Base-by-base conservation (phyloP, 768 basidiomycete species). In the Boletus subcaerulescens region DNA sequence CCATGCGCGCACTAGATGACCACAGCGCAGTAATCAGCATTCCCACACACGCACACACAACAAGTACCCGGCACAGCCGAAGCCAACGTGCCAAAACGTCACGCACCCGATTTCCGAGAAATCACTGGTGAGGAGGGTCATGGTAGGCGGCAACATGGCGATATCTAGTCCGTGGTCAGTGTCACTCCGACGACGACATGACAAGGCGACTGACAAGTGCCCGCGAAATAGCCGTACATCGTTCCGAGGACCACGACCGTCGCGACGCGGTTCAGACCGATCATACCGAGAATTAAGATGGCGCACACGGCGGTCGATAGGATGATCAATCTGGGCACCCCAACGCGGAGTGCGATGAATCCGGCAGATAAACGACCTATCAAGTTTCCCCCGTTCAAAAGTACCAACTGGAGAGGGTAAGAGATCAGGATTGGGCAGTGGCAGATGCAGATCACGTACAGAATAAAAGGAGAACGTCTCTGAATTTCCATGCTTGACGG, bases 381-480 rank as follows among this genome's bases (percentile, higher is more conserved):
- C 18, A 81, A 65, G 47, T 76, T 76, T 14, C 74, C 71, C 4
- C 73, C 81, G 60, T 85, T 86, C 20, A 84, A 59, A 22, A 85
- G 74, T 1, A 78, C 73, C 32, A 85, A 63, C 77, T 83, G 48
- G 3, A 32, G 3, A n/a, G 5, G 18, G 22, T 29, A 26, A 36
- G n/a, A 20, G 17, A 18, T 36, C 15, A 17, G 14, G 10, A 50
- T 15, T 29, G 12, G 40, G 47, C 32, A 31, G 29, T 18, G 14
- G 11, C 13, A 35, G 13, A 6, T 31, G 10, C 36, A 22, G 38
- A 31, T 53, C 24, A 49, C 66, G 10, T 53, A 84, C 84, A 31
- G 76, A 77, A 55, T 84, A 84, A 55, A 86, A 85, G 1, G 84
- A 80, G 5, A 85, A 69, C n/a, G 65, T 69, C 10, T 73, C 64